These are phyloP conservation scores for Fonsecaea multimorphosa DNA, from an alignment of 2,329 filamentous ascomycete species.

Conservation along the genomic window DNA sequence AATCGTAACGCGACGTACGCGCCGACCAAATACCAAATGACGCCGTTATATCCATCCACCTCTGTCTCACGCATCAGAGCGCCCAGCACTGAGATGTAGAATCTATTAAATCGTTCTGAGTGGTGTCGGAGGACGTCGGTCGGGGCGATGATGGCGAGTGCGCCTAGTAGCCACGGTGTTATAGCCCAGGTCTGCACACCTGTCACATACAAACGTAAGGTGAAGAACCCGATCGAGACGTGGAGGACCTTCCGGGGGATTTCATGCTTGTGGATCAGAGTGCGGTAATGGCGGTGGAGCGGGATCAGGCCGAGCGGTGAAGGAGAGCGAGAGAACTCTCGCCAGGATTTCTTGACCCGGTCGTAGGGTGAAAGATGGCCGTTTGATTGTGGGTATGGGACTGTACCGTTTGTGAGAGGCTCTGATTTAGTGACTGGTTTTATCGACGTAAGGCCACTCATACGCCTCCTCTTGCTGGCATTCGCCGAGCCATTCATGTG, in stretches of 20 bases:
- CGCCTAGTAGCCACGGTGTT: conserved; percentile 80
- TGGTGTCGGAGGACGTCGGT: conserved; percentile 84
- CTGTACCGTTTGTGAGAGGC: conserved; percentile 47
- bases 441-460: conserved; percentile 60
- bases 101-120: conserved; percentile 77
- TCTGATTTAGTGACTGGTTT: conserved; percentile 50
- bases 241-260: conserved; percentile 92
- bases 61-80: conserved; percentile 97
- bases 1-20: conserved; percentile 84
- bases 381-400: conserved; percentile 55
- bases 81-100: conserved; percentile 84
- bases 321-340: conserved; percentile 86
- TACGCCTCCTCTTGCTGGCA: conserved; percentile 50
- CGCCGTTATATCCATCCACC: conserved; percentile 91
- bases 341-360: conserved; percentile 69
- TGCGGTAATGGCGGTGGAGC: conserved; percentile 89
- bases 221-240: conserved; percentile 94
- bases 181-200: conserved; percentile 79
- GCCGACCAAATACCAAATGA: conserved; percentile 94
- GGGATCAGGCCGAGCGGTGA: conserved; percentile 93
- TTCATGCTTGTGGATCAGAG: conserved; percentile 94
- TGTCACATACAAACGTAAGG: conserved; percentile 80
- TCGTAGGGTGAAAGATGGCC: conserved; percentile 74
- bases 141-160: conserved; percentile 81
- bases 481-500: conserved; percentile 33